Evolutionary conservation across 331 rosid genomes (phyloP), one percentile per base, ranked within the genome.

Genomic region (Malus hybrid): DNA sequence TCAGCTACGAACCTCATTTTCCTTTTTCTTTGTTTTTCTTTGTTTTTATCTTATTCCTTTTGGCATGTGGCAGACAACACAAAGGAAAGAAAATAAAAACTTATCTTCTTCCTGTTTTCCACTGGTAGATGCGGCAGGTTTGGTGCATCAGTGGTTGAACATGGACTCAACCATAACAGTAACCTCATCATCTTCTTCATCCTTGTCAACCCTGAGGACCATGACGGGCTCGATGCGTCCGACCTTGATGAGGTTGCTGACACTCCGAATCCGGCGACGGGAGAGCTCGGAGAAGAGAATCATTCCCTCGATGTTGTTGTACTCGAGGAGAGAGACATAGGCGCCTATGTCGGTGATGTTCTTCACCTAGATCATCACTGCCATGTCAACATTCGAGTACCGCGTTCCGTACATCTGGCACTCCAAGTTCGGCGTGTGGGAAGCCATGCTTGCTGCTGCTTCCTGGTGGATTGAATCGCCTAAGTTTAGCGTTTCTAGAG

Each of bases 331-430:
- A 22, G 22, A 22, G 22, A 22, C 22, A 22, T 22, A 22, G 22
- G 22, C 22, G 22, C 99, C 96, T 93, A 92, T 94, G 83, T 92
- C 96, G n/a, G 96, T 97, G 62, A 94, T 94, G 88, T 88, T 90
- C 83, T 94, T 94, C 22, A 94, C 99, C 82, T 94, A 97, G 18
- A 94, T 92, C 99, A 94, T 92, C 69, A 94, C 96, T 73, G 93
- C 96, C 97, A 90, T 92, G 87, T 94, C 99, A 1, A 94, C 99
- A 80, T 94, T 96, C 0, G 99, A 97, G 76, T 92, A 94, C 75
- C 55, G 85, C 14, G 97, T 80, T 32, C 92, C 99, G 92, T 92
- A 94, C 99, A 92, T 94, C 0, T 97, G 93, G 72, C 99, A 92
- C 80, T 94, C 97, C 3, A 92, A 81, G 57, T 94, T 94, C 55